Base-by-base conservation (phyloP, 805 yeast genomes). In the Clavispora vitiphila region DNA sequence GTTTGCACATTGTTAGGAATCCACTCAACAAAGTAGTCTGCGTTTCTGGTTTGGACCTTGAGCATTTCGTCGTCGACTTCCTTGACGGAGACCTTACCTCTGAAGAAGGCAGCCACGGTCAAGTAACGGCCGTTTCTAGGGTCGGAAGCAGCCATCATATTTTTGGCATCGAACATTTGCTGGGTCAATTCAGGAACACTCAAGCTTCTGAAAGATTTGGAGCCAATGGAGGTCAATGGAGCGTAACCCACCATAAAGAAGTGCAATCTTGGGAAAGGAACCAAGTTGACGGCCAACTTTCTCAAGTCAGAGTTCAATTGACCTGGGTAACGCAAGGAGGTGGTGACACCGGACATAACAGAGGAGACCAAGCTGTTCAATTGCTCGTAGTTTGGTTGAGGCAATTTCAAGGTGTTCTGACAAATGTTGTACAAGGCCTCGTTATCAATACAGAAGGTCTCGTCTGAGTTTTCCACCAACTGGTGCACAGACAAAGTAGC, bases 211-310 rank as follows among this genome's bases (percentile, higher is more conserved):
- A 89, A 89, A 11, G 87, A 80, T 60, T 83, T 81, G 16, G 96
- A 78, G 42, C 85, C 85, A 53, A 81, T 72, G 8, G 96, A 79
- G 37, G 93, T 82, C 61, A 89, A 76, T 50, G 96, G 96, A 29
- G 96, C 96, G 64, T 86, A 88, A 48, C 96, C 96, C 44, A 87
- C 96, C 83, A 87, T 89, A 68, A 89, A 89, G 74, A 89, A 89
- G 69, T 89, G 96, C 61, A 89, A 78, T 67, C 96, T 81, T 62
- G 95, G 95, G 81, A 88, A 89, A 40, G 96, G 96, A 46, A 89
- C 95, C 68, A 89, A 75, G 70, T 89, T 89, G 46, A 89, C 96
- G 12, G 96, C 96, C 60, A 89, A 76, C 66, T 89, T 89, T 70
- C 96, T 82, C 62, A 89, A 73, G 68, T 89, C 96, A 20, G 95